These are phyloP conservation scores for Pythium brassicae DNA, from an alignment of 352 stramenopile species.

Conservation along the genomic window DNA sequence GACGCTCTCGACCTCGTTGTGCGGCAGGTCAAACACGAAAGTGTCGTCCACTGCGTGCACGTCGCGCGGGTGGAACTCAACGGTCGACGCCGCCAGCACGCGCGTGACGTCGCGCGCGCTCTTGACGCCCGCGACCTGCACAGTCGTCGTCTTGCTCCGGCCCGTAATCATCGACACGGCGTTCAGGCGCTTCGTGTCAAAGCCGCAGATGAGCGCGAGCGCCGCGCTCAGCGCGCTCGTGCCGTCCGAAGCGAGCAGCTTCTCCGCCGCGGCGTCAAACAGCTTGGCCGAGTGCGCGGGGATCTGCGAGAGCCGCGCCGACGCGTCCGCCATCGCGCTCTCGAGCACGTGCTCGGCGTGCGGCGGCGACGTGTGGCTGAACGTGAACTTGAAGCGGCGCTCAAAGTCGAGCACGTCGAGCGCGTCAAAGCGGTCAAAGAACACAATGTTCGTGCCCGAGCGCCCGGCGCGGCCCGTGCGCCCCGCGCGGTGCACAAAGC, in stretches of 20 bases:
- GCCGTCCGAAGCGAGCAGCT: constrained; percentile 56
- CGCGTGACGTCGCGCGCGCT: constrained; percentile 44
- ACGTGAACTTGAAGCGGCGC: constrained; percentile 74
- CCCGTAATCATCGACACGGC: constrained; percentile 77
- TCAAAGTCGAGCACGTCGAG: constrained; percentile 74
- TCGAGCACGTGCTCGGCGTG: constrained; percentile 62
- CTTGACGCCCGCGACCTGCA: constrained; percentile 49
- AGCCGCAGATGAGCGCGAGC: constrained; percentile 69
- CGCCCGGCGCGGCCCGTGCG: constrained; percentile 86
- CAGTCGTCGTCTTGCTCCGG: constrained; percentile 54
- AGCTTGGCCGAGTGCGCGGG: constrained; percentile 35
- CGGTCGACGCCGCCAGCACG: constrained; percentile 34
- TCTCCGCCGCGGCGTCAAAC: constrained; percentile 53
- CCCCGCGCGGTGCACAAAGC: constrained; percentile 92
- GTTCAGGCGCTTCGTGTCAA: constrained; percentile 64
- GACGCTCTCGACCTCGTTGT: constrained; percentile 41
- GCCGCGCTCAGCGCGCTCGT: constrained; percentile 53
- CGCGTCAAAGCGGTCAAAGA: constrained; percentile 67
- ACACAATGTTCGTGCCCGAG: constrained; percentile 82
- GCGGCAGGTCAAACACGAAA: constrained; percentile 66
- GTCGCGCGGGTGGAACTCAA: constrained; percentile 34
- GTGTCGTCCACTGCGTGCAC: constrained; percentile 58
- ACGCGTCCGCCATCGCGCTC: constrained; percentile 43
- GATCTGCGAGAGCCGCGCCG: constrained; percentile 45
- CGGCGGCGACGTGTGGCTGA: constrained; percentile 49